Base-by-base conservation (phyloP, 306 rosid species). In the Chamaecrista fasciculata region DNA sequence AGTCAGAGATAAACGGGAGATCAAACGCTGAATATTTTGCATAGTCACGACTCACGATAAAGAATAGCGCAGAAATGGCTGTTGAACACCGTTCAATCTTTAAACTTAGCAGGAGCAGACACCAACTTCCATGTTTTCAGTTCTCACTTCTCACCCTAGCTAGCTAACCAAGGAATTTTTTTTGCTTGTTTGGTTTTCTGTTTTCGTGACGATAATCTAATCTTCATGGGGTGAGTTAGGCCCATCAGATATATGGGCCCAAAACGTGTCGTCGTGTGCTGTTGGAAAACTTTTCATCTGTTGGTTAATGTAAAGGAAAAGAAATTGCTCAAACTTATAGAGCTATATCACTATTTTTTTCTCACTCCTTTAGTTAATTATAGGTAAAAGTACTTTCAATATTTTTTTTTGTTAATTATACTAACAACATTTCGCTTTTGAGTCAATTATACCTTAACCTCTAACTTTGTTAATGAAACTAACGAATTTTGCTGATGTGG, bases 21-120 rank as follows among this genome's bases (percentile, higher is more conserved):
- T 37, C 16, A 81, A 10, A 25, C 82, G 82, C 31, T 58, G 64
- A 2, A 81, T 42, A 52, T 51, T 18, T 64, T 77, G 79, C 85
- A 81, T 81, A 11, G 72, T 78, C 8, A 58, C 64, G 65, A 55
- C 15, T n/a, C n/a, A n/a, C n/a, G n/a, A n/a, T 6, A 20, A 16
- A 29, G 12, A 7, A 31, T 29, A 57, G 47, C 47, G 51, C 49
- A 39, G 34, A 11, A 44, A 21, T 62, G 50, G 50, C 48, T 20
- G 34, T 12, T 36, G 48, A 48, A 61, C 66, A 2, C 26, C 10
- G 19, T 36, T 37, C 18, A 58, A 20, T 0, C 36, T 33, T 33
- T 8, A 33, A 33, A 8, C 36, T 33, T 33, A n/a, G n/a, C n/a
- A n/a, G n/a, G n/a, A n/a, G n/a, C 36, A 33, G 4, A 47, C 66